These are phyloP conservation scores for Aspergillus bertholletiae DNA, from an alignment of 495 filamentous ascomycete species.

Conservation along the genomic window DNA sequence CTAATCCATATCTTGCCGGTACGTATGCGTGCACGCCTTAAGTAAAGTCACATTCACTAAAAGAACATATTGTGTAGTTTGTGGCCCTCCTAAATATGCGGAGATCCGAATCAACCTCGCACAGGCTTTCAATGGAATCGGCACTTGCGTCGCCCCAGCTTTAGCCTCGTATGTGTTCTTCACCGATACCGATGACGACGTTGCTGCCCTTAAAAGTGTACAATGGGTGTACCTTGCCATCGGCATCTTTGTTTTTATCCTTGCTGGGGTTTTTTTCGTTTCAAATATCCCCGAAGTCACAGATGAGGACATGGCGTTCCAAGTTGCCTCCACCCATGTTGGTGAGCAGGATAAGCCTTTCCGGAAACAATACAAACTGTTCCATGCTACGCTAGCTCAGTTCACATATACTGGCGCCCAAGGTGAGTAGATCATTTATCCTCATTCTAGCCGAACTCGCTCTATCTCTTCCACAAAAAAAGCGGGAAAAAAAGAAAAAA, in stretches of 20 bases:
- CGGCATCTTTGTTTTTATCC: constrained; percentile 65
- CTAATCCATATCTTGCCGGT: constrained; percentile 55
- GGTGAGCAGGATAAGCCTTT: constrained; percentile 43
- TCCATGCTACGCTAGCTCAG: constrained; percentile 63
- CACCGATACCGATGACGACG: constrained; percentile 46
- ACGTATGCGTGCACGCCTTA: background rate
- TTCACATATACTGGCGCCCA: constrained; percentile 74
- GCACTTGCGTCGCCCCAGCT: constrained; percentile 61
- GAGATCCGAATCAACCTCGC: constrained; percentile 63
- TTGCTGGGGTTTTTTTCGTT: constrained; percentile 46
- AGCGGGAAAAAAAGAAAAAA: no score
- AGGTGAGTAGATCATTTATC: constrained; percentile 18
- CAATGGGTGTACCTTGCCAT: constrained; percentile 77
- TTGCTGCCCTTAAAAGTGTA: constrained; percentile 48
- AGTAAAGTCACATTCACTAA: background rate
- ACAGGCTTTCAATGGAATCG: constrained; percentile 66
- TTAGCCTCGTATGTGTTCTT: constrained; percentile 71
- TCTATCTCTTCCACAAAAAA: no score
- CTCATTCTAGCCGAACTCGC: no score
- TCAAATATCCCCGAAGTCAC: constrained; percentile 53
- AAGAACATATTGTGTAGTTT: constrained; percentile 25
- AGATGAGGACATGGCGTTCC: constrained; percentile 54
- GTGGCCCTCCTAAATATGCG: constrained; percentile 47
- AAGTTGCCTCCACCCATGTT: constrained; percentile 41
- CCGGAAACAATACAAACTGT: constrained; percentile 50